Base-by-base conservation (phyloP, 768 basidiomycete genomes). In the Tubosaeta sp. region DNA sequence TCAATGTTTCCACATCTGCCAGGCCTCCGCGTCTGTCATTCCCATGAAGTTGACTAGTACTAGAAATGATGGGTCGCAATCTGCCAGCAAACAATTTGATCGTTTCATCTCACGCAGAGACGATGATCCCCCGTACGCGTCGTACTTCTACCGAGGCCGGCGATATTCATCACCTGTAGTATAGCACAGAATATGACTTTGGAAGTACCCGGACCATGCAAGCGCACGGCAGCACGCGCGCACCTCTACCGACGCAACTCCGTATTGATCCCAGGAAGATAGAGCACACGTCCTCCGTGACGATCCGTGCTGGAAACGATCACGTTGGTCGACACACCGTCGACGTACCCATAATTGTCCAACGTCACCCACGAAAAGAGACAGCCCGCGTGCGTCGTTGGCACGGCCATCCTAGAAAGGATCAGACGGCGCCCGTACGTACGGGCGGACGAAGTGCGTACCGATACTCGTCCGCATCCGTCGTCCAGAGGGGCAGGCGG, bases 391-490 rank as follows among this genome's bases (percentile, higher is more conserved):
- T 43, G 29, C 6, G 48, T 22, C 8, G 37, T 49, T 6, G 59
- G 59, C 9, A 55, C 43, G 5, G 46, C 59, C 5, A 66, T 27
- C n/a, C 64, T 66, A 12, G 14, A 37, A 46, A 8, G 8, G n/a
- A n/a, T n/a, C n/a, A n/a, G n/a, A n/a, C n/a, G n/a, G n/a, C n/a
- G n/a, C n/a, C n/a, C n/a, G n/a, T n/a, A n/a, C n/a, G n/a, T n/a
- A n/a, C n/a, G n/a, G 1, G 4, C 17, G 10, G 2, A 5, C 17
- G 12, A 14, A 38, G 27, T 1, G 48, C 53, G 39, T 38, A 70
- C 71, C 74, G 69, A 56, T 76, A 76, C 54, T 76, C 70, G 29
- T 71, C 61, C 35, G 73, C 63, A 9, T 70, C 70, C 4, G 73
- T 74, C 6, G 64, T 61, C 76, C 75, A 77, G 37, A 63, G 56